A percentile compares a stretch with the other conserved stretches of the same genome.
phyloP scores from a whole-genome alignment of 2,329 filamentous ascomycete species.

The Grosmannia huntii region DNA sequence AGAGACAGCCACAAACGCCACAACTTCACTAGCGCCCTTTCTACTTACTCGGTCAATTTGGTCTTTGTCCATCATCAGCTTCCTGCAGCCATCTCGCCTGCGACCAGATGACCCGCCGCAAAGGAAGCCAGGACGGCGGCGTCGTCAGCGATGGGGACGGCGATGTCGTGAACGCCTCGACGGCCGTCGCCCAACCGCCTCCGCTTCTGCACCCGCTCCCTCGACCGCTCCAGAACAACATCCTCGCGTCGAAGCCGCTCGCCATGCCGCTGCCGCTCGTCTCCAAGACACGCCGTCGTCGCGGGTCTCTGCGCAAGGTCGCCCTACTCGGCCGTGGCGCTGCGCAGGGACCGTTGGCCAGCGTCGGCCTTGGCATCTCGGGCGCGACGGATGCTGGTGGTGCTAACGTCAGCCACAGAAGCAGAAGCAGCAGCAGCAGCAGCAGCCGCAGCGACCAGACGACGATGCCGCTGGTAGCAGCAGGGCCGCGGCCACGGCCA shows the following conservation, averaged over 20 bases:
- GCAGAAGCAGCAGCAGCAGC: not conserved
- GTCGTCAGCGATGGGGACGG: not conserved
- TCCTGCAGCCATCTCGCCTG: not conserved
- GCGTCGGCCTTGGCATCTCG: conserved; percentile 33
- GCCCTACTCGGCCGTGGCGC: conserved; percentile 65
- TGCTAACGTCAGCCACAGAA: not conserved
- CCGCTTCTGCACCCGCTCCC: not conserved
- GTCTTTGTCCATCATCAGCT: too few species aligned
- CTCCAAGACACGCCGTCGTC: conserved; percentile 52
- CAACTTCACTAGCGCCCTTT: not conserved
- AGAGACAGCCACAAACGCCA: too few species aligned
- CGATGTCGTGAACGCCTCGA: not conserved
- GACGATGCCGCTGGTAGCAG: conserved; percentile 7
- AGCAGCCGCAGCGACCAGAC: conserved; percentile 15
- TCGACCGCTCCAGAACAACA: not conserved
- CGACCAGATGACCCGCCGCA: not conserved
- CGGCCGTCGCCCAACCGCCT: not conserved
- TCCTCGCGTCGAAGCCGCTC: conserved; percentile 6
- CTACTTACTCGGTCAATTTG: not conserved
- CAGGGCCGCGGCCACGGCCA: not conserved
- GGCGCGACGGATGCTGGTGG: conserved; percentile 32
- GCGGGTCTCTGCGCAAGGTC: conserved; percentile 77
- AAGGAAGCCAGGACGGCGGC: conserved; percentile 6
- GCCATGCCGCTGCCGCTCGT: conserved; percentile 14
- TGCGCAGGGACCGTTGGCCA: not conserved